phyloP scores from a whole-genome alignment of 257 asterid species.

The Solanum clarkiae region DNA sequence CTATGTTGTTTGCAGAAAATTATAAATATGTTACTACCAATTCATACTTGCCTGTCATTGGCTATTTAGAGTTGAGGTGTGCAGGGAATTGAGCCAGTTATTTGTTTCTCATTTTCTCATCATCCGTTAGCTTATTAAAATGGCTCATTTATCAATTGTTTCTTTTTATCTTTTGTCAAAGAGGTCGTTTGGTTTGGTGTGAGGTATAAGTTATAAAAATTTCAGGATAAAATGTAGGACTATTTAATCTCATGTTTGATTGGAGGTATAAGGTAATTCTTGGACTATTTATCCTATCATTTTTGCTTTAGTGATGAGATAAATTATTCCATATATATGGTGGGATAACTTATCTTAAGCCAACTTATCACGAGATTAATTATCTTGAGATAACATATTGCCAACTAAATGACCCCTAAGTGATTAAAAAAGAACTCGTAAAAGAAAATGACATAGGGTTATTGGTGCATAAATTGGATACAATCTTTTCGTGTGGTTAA shows the following conservation, averaged over 20 bases:
- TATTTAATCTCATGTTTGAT: no score
- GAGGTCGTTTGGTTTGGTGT: no score
- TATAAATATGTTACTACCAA: background rate
- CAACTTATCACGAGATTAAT: no score
- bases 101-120: background rate
- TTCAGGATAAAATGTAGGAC: no score
- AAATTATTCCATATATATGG: no score
- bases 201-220: no score
- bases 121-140: background rate
- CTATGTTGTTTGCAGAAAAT: background rate
- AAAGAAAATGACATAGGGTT: background rate
- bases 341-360: no score
- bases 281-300: no score
- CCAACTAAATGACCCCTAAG: background rate
- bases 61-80: background rate
- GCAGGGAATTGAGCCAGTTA: background rate
- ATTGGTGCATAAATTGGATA: no score
- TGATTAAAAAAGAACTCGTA: background rate
- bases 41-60: background rate
- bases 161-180: background rate
- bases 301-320: no score
- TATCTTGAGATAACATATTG: no score
- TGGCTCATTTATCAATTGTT: background rate
- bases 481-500: background rate
- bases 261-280: no score